These are phyloP conservation scores for Mucor racemosus DNA, from an alignment of 371 early-diverging fungal genomes.

Conservation along the genomic window DNA sequence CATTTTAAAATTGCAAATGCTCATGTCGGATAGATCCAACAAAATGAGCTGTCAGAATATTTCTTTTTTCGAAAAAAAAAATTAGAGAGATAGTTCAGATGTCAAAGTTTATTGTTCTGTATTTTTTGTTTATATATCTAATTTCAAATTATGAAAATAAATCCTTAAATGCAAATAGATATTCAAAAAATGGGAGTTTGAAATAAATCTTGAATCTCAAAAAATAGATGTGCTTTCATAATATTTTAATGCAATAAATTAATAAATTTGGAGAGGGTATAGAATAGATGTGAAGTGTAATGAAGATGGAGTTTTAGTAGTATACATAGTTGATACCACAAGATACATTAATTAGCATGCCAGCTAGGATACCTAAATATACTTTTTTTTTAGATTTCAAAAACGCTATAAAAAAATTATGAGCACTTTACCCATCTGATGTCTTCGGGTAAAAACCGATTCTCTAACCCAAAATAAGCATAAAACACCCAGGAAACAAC, in stretches of 20 bases:
- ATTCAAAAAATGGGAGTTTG: too few relatives aligned
- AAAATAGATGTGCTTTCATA: too few relatives aligned
- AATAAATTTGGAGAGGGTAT: neutral
- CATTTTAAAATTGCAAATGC: too few relatives aligned
- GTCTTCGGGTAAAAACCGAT: slow-evolving; percentile 64
- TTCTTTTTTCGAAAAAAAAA: too few relatives aligned
- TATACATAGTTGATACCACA: slow-evolving; percentile 64
- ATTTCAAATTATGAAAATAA: too few relatives aligned
- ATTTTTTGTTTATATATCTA: too few relatives aligned
- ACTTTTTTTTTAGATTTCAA: neutral
- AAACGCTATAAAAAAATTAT: neutral
- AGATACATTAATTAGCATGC: slow-evolving; percentile 65
- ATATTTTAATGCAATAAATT: slow-evolving; percentile 2
- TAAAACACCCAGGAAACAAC: slow-evolving; percentile 68
- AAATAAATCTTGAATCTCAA: too few relatives aligned
- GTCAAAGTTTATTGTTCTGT: too few relatives aligned
- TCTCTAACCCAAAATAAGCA: slow-evolving; percentile 72
- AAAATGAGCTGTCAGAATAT: too few relatives aligned
- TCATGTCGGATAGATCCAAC: too few relatives aligned
- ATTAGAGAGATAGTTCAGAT: too few relatives aligned
- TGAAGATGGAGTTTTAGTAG: slow-evolving; percentile 24
- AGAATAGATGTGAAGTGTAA: neutral
- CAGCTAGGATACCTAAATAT: slow-evolving; percentile 51
- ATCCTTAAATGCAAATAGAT: too few relatives aligned
- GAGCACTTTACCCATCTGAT: slow-evolving; percentile 59